Percentiles rank a stretch among this genome's conserved stretches.
phyloP scores from a whole-genome alignment of 2,329 filamentous ascomycete species.

The Aaosphaeria arxii region DNA sequence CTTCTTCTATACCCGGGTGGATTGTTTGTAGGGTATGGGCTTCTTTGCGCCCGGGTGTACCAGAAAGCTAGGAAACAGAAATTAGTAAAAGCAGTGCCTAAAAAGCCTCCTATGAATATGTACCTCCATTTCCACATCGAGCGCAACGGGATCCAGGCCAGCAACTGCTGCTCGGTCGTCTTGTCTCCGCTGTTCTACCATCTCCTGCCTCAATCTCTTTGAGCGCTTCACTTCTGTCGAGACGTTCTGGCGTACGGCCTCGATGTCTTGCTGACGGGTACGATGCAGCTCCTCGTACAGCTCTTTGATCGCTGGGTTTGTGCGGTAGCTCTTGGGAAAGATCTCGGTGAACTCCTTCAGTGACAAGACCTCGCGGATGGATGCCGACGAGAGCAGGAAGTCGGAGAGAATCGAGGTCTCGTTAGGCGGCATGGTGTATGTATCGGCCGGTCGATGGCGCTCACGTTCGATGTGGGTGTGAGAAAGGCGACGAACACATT shows the following conservation, averaged over 20 bases:
- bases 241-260: slow-evolving; percentile 65
- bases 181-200: slow-evolving; percentile 53
- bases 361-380: slow-evolving; percentile 70
- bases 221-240: slow-evolving; percentile 62
- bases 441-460: not conserved
- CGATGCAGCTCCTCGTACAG: slow-evolving; percentile 79
- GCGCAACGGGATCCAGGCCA: slow-evolving; percentile 56
- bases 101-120: not conserved
- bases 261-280: slow-evolving; percentile 66
- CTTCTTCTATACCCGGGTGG: slow-evolving; percentile 66
- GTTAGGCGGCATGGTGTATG: slow-evolving; percentile 61
- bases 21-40: slow-evolving; percentile 63
- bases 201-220: slow-evolving; percentile 56
- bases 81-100: not conserved
- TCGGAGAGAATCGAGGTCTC: slow-evolving; percentile 73
- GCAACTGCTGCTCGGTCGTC: slow-evolving; percentile 54
- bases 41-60: slow-evolving; percentile 40
- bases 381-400: slow-evolving; percentile 74
- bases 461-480: too few species aligned
- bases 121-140: slow-evolving; percentile 54
- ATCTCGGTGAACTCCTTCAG: slow-evolving; percentile 72
- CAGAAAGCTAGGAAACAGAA: slow-evolving; percentile 54
- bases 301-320: slow-evolving; percentile 63
- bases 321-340: slow-evolving; percentile 67
- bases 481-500: too few species aligned